These are phyloP conservation scores for Plectosphaerella cucumerina DNA, from an alignment of 2,329 filamentous ascomycete genomes.

Conservation along the genomic window DNA sequence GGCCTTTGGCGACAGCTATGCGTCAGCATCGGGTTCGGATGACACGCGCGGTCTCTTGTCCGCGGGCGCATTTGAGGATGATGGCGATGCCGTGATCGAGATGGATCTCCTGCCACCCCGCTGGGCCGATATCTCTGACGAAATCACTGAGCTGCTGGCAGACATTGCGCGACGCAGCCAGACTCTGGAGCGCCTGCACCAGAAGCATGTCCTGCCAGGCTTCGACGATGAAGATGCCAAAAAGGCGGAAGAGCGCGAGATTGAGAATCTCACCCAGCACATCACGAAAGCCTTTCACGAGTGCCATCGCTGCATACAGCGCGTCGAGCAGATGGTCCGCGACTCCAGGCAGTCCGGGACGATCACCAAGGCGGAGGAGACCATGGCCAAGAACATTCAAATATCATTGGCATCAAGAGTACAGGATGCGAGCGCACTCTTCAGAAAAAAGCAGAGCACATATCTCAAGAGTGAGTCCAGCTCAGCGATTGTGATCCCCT, in stretches of 20 bases:
- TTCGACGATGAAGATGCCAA: constrained; percentile 95
- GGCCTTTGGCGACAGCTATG: constrained; percentile 38
- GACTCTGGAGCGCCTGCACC: constrained; percentile 85
- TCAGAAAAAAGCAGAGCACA: constrained; percentile 94
- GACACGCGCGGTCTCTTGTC: constrained; percentile 78
- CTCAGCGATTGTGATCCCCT: no score
- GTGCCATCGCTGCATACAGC: constrained; percentile 84
- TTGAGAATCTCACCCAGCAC: constrained; percentile 83
- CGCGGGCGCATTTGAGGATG: constrained; percentile 70
- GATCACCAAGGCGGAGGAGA: constrained; percentile 80
- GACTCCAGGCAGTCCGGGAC: constrained; percentile 70
- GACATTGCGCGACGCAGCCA: constrained; percentile 80
- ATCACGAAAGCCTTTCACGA: constrained; percentile 87
- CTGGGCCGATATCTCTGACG: constrained; percentile 93
- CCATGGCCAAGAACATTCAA: constrained; percentile 94
- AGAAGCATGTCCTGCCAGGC: constrained; percentile 93
- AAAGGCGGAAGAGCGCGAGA: constrained; percentile 79
- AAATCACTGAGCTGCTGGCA: constrained; percentile 78
- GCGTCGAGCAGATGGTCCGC: constrained; percentile 80
- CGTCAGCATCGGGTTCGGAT: constrained; percentile 37
- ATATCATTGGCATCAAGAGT: constrained; percentile 84
- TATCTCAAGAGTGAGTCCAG: constrained; percentile 77
- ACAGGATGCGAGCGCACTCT: constrained; percentile 85
- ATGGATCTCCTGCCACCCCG: constrained; percentile 95
- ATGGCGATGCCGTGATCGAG: constrained; percentile 93